A percentile compares a stretch with the other conserved stretches of the same genome.
These are phyloP conservation scores for Aspergillus novofumigatus DNA, from an alignment of 2,329 filamentous ascomycete species.

Conservation along the genomic window DNA sequence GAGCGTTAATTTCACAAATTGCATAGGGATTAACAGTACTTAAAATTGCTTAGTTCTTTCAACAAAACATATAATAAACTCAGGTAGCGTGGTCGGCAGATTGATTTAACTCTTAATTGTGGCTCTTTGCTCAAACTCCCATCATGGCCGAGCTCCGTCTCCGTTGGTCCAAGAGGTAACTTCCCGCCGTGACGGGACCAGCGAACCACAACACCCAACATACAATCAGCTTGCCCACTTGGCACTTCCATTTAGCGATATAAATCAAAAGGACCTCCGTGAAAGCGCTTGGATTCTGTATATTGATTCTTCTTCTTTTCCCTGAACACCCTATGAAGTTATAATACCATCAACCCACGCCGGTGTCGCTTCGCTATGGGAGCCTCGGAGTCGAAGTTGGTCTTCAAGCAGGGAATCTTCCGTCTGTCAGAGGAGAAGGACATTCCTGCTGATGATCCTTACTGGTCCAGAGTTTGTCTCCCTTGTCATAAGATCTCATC, in stretches of 20 bases:
- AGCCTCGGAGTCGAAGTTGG: constrained; percentile 96
- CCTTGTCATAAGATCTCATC: background rate
- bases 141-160: constrained; percentile 5
- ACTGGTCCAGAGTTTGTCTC: constrained; percentile 79
- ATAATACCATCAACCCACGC: constrained; percentile 20
- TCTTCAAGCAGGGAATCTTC: constrained; percentile 98
- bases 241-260: constrained; percentile 5
- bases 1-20: background rate
- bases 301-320: background rate
- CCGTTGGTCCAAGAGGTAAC: constrained; percentile 8
- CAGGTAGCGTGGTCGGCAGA: background rate
- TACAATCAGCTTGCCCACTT: constrained; percentile 14
- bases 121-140: background rate
- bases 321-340: constrained; percentile 22
- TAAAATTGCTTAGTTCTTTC: background rate
- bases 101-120: background rate
- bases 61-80: background rate
- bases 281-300: background rate
- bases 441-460: constrained; percentile 82
- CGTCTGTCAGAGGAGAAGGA: constrained; percentile 85
- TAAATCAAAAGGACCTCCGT: background rate
- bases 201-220: constrained; percentile 16
- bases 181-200: constrained; percentile 15
- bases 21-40: background rate
- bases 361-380: constrained; percentile 61